Evolutionary conservation across 2,329 filamentous ascomycete species (phyloP).

Genomic region (Nothophaeocryptopus gaeumannii): DNA sequence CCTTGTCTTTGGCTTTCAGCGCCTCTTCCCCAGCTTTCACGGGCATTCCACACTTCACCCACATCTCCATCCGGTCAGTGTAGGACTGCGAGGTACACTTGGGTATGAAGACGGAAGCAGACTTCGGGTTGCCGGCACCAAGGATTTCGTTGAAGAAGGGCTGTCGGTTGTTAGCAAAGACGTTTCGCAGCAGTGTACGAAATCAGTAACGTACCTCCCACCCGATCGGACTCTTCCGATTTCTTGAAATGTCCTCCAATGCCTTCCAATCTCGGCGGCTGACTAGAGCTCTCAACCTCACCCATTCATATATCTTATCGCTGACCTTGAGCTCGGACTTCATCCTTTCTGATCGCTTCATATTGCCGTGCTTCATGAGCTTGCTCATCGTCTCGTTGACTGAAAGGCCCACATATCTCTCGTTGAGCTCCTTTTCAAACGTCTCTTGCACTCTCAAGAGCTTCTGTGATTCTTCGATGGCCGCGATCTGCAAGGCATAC

Average conservation of each 20-base stretch:
- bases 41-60: conserved; percentile 89
- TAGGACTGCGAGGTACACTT: conserved; percentile 74
- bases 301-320: conserved; percentile 87
- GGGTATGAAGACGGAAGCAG: conserved; percentile 78
- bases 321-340: conserved; percentile 89
- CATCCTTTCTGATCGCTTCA: conserved; percentile 80
- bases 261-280: conserved; percentile 89
- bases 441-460: conserved; percentile 82
- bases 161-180: conserved; percentile 42
- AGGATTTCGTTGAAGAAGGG: conserved; percentile 90
- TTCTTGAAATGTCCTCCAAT: conserved; percentile 78
- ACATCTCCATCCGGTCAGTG: conserved; percentile 80
- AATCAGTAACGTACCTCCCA: conserved; percentile 70
- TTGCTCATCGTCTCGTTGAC: conserved; percentile 92
- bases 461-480: conserved; percentile 74
- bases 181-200: conserved; percentile 6
- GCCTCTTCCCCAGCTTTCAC: conserved; percentile 90
- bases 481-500: conserved; percentile 66
- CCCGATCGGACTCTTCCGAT: conserved; percentile 83
- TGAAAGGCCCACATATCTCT: conserved; percentile 71
- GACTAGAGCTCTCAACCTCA: conserved; percentile 79
- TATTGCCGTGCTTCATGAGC: conserved; percentile 76
- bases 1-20: conserved; percentile 72
- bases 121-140: conserved; percentile 81
- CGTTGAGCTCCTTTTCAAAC: conserved; percentile 75